Percentiles rank a stretch among this genome's conserved stretches.
These are phyloP conservation scores for Aspergillus puulaauensis DNA, from an alignment of 2,329 filamentous ascomycete genomes.

Conservation along the genomic window DNA sequence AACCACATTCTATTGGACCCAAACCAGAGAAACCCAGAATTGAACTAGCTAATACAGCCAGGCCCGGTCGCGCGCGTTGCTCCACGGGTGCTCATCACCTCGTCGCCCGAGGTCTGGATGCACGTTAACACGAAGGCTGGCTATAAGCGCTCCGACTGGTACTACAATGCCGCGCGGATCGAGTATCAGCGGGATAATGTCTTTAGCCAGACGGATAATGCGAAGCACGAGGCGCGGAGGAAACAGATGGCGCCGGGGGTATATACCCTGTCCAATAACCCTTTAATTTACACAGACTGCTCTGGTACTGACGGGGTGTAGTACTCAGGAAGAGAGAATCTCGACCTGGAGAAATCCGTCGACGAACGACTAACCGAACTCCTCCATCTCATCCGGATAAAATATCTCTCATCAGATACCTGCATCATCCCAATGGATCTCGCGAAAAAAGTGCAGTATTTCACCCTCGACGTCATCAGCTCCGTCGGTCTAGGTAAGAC, in stretches of 20 bases:
- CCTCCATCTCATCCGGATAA: too few relatives aligned
- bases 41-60: background rate
- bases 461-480: background rate
- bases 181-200: background rate
- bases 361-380: too few relatives aligned
- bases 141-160: background rate
- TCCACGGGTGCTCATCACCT: background rate
- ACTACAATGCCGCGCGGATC: background rate
- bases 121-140: background rate
- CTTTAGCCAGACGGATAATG: background rate
- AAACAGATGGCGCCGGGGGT: background rate
- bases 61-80: background rate
- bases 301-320: too few relatives aligned
- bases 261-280: background rate
- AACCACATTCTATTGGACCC: accelerated
- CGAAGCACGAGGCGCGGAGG: background rate
- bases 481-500: background rate
- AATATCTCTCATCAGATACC: too few relatives aligned
- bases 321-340: too few relatives aligned
- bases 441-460: background rate
- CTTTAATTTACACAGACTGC: too few relatives aligned
- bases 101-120: background rate
- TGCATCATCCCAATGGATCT: background rate
- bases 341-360: too few relatives aligned
- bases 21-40: background rate